Evolutionary conservation across 2,329 filamentous ascomycete species (phyloP).

Genomic region (Tolypocladium album): DNA sequence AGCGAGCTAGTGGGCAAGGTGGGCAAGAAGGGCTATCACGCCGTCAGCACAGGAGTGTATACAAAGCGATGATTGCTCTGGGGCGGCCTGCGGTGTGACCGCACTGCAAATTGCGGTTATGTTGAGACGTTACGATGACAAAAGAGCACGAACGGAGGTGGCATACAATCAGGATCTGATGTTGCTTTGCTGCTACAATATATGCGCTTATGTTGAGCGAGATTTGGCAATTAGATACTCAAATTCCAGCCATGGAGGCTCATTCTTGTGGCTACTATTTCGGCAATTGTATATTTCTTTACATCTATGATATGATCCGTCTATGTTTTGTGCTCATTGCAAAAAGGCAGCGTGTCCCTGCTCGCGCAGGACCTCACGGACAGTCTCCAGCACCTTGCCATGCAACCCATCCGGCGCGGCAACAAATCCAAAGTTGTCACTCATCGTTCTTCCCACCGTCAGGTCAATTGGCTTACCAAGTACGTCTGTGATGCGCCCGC

Average conservation of each 20-base stretch:
- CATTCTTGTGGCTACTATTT: not conserved
- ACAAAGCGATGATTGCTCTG: constrained; percentile 17
- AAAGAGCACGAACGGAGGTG: too few species aligned
- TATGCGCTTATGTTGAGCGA: too few species aligned
- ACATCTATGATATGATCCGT: not conserved
- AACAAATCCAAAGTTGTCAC: constrained; percentile 43
- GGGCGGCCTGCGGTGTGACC: too few species aligned
- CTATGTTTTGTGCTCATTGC: not conserved
- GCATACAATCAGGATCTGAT: too few species aligned
- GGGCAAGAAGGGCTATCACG: constrained; percentile 34
- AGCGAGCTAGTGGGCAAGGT: constrained; percentile 27
- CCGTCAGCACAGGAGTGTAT: constrained; percentile 30
- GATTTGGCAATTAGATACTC: not conserved
- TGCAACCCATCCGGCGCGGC: constrained; percentile 38
- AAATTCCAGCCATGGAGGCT: not conserved
- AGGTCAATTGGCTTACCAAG: constrained; percentile 40
- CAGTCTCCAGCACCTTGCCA: constrained; percentile 44
- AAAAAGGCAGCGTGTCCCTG: constrained; percentile 16
- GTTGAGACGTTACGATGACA: too few species aligned
- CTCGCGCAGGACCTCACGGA: constrained; percentile 60
- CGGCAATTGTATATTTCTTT: not conserved
- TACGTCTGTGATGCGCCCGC: constrained; percentile 44
- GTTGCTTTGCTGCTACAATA: too few species aligned
- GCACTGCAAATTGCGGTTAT: too few species aligned
- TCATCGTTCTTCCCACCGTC: constrained; percentile 35